Evolutionary conservation across 1,139 yeast genomes (phyloP), one percentile per base, ranked within the genome.

Genomic region (Taphrina flavorubra): DNA sequence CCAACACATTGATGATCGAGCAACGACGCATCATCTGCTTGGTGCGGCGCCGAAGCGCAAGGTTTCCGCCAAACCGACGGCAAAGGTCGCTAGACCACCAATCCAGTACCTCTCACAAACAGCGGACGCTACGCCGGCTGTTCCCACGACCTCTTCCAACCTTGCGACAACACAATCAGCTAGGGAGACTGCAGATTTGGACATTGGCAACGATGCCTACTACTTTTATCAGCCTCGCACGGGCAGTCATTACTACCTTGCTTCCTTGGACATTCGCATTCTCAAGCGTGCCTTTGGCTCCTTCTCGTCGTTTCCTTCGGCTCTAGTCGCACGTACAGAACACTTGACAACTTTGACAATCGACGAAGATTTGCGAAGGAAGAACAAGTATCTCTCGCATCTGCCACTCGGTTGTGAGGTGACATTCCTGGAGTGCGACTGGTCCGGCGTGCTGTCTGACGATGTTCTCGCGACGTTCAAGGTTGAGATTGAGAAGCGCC

Each of bases 341-440:
- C 88, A 87, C 76, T 84, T 92, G 60, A 84, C 82, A 62, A 85
- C 84, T 75, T 92, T 88, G 39, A 80, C 82, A 36, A 82, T 86
- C 68, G 86, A 80, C 68, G 85, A 74, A 79, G 86, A 78, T 70
- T 77, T 89, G 14, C 78, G 87, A 7, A 84, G 85, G 69, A 85
- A 86, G 73, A 84, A 84, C 76, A 92, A 91, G 76, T 92, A 89
- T 76, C 79, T 94, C 69, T 83, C 89, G 0, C 96, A 92, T 77
- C 78, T 92, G 47, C 98, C 99, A 0, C 76, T 85, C 42, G 97
- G 97, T 0, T 87, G 97, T 0, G 89, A 89, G 57, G 78, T 94
- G 59, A 96, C 94, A 14, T 87, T 91, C 72, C 75, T 95, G 69
- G 98, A 94, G 74, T 85, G 97, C 70, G 87, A 90, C 75, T 94